phyloP scores from a whole-genome alignment of 1,139 yeast species.

The Geotrichum armillariae region DNA sequence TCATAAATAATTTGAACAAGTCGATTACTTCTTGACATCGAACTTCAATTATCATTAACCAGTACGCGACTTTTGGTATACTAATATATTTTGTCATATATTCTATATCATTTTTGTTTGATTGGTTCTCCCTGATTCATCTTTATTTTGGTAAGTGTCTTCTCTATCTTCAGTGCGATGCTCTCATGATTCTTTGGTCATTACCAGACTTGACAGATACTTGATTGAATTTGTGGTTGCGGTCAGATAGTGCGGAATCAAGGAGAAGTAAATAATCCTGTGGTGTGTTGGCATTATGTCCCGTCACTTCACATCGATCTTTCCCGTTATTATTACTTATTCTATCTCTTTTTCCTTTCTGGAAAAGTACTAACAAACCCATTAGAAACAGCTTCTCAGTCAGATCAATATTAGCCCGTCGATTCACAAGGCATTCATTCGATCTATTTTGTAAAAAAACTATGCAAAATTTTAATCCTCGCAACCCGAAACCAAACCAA shows the following conservation, averaged over 20 bases:
- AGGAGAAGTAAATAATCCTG: too few relatives aligned
- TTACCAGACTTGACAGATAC: neutral
- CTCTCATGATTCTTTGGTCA: neutral
- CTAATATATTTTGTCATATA: constrained; percentile 3
- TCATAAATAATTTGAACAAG: neutral
- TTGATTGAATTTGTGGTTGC: neutral
- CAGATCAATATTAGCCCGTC: constrained; percentile 7
- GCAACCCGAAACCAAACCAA: constrained; percentile 19
- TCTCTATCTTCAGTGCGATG: neutral
- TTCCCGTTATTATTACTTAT: neutral
- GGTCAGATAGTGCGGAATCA: neutral
- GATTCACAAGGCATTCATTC: neutral
- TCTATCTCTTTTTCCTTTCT: neutral
- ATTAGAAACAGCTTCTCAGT: constrained; percentile 1
- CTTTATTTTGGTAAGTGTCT: constrained; percentile 8
- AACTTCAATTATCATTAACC: neutral
- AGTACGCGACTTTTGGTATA: constrained; percentile 1
- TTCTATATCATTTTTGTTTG: constrained; percentile 2
- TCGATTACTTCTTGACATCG: constrained; percentile 6
- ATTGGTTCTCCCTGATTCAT: constrained; percentile 6
- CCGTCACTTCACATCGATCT: neutral
- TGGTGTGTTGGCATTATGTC: neutral
- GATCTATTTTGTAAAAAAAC: neutral
- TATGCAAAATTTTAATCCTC: constrained; percentile 19
- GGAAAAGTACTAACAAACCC: neutral